These are phyloP conservation scores for Metahyphopichia silvanorum DNA, from an alignment of 805 yeast genomes.

Conservation along the genomic window DNA sequence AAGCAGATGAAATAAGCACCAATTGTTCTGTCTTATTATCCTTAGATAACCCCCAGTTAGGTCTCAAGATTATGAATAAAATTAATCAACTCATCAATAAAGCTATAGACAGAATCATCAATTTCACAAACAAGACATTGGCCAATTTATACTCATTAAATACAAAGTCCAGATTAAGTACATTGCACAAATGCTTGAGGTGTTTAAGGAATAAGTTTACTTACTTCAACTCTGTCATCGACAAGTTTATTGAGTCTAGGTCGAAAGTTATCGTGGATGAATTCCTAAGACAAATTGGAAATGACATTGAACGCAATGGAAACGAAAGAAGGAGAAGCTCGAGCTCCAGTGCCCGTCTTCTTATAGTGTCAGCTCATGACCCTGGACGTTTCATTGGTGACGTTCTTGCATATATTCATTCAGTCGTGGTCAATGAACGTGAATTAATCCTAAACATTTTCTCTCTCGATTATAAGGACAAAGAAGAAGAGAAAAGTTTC, in stretches of 20 bases:
- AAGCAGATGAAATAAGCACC: slow-evolving; percentile 61
- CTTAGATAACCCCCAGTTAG: slow-evolving; percentile 63
- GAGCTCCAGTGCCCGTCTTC: slow-evolving; percentile 34
- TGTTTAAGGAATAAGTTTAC: slow-evolving; percentile 38
- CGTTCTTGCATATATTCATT: slow-evolving; percentile 82
- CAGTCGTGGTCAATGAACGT: slow-evolving; percentile 80
- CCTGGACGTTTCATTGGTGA: slow-evolving; percentile 83
- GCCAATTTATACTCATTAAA: slow-evolving; percentile 27
- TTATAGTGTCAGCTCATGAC: slow-evolving; percentile 70
- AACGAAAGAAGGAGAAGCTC: slow-evolving; percentile 8
- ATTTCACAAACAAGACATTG: slow-evolving; percentile 31
- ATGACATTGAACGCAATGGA: slow-evolving; percentile 1
- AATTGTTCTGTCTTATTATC: slow-evolving; percentile 71
- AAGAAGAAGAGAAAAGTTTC: slow-evolving; percentile 22
- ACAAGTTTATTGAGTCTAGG: slow-evolving; percentile 65
- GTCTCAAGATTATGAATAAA: slow-evolving; percentile 60
- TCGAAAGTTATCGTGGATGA: slow-evolving; percentile 64
- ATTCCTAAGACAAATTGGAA: slow-evolving; percentile 53
- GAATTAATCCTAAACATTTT: slow-evolving; percentile 71
- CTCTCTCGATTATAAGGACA: slow-evolving; percentile 14
- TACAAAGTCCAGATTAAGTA: slow-evolving; percentile 18
- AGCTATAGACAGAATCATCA: slow-evolving; percentile 26
- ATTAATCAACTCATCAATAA: slow-evolving; percentile 49
- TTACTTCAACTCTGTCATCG: slow-evolving; percentile 57
- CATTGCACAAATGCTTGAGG: slow-evolving; percentile 29